Base-by-base conservation (phyloP, 2,329 filamentous ascomycete species). In the Fusarium gaditjirri region DNA sequence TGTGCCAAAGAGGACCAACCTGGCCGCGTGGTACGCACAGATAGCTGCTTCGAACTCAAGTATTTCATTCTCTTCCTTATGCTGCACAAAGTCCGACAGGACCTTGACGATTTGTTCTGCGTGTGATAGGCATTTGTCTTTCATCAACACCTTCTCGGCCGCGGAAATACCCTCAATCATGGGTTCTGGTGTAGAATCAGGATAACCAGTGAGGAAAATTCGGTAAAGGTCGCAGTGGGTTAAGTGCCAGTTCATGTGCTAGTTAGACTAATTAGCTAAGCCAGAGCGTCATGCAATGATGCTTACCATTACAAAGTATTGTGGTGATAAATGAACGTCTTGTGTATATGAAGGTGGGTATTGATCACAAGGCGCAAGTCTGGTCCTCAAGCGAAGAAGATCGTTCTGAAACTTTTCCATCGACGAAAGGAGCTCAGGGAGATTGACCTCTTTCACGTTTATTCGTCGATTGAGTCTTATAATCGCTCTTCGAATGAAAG, bases 221-320 rank as follows among this genome's bases (percentile, higher is more conserved):
- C 84, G 82, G 59, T 85, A 84, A 8, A 85, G 65, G 52, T 85
- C 84, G 69, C 82, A 84, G 57, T 84, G 80, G 16, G 80, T 82
- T 50, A 85, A 83, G 23, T 84, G 82, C 75, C 80, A 85, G 2
- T 73, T 77, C 74, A 77, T 77, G 33, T 77, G 76, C 76, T 77
- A 39, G 71, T 75, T 76, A 33, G 3, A 17, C 6, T 3, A 17
- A 14, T 58, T 35, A 53, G 69, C 53, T 13, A 23, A 29, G 8
- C 25, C 5, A 7, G 3, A 6, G 1, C 7, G 1, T 9, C 2
- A 11, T 6, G 8, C 3, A 4, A n/a, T 33, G 5, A 14, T 9
- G 43, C 75, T 25, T 53, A 76, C 75, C 52, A 74, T 75, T 23
- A 67, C 71, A 31, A 67, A 61, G 29, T 75, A 77, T 43, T 75